Evolutionary conservation across 1,284 basidiomycete genomes (phyloP).

Genomic region (Laetiporus sulphureus): DNA sequence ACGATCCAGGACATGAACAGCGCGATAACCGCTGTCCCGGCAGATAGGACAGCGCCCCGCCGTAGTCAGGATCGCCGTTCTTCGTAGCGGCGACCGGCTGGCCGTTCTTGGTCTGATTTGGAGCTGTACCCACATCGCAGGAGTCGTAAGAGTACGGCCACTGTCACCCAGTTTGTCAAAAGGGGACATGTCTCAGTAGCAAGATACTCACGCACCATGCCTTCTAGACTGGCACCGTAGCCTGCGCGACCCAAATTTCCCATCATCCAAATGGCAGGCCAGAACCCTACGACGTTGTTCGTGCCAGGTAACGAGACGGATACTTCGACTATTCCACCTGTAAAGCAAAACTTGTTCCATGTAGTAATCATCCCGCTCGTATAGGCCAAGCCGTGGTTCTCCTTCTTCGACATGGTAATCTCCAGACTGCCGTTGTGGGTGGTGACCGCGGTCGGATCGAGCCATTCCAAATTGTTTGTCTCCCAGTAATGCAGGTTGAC

Average conservation of each 20-base stretch:
- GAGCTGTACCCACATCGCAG: slow-evolving; percentile 52
- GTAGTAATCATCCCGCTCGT: slow-evolving; percentile 64
- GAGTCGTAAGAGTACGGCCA: slow-evolving; percentile 53
- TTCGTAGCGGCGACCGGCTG: slow-evolving; percentile 31
- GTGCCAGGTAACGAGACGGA: slow-evolving; percentile 80
- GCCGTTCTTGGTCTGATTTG: slow-evolving; percentile 38
- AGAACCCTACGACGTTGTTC: slow-evolving; percentile 46
- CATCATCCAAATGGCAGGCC: slow-evolving; percentile 52
- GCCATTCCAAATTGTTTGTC: slow-evolving; percentile 60
- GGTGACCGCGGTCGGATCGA: slow-evolving; percentile 74
- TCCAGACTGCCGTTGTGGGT: slow-evolving; percentile 76
- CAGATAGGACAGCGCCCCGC: slow-evolving; percentile 50
- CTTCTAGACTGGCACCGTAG: slow-evolving; percentile 55
- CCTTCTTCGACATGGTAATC: slow-evolving; percentile 66
- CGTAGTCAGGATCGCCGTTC: slow-evolving; percentile 31
- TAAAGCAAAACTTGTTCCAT: slow-evolving; percentile 96
- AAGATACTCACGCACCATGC: slow-evolving; percentile 31
- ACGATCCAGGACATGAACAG: slow-evolving; percentile 78
- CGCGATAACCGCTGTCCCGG: slow-evolving; percentile 77
- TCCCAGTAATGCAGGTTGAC: slow-evolving; percentile 67
- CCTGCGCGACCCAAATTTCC: slow-evolving; percentile 53
- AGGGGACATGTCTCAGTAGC: too few species aligned
- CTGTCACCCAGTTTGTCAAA: too few species aligned
- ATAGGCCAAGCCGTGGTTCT: slow-evolving; percentile 71
- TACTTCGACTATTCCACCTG: slow-evolving; percentile 71